Conservation (phyloP, 208 protist genomes). For the Trypanosoma cruzi region DNA sequence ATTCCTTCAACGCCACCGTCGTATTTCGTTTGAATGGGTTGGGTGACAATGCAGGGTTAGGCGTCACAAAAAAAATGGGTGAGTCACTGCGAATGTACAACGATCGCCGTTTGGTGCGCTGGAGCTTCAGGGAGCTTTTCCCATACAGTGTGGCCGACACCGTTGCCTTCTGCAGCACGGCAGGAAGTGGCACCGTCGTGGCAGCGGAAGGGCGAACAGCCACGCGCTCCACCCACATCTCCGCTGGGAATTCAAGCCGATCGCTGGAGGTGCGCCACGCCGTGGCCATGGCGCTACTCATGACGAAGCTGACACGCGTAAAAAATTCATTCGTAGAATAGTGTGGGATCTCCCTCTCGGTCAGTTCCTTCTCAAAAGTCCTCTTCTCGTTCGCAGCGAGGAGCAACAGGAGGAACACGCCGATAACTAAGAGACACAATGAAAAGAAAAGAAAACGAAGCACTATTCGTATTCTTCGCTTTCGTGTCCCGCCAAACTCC, state of each 20-base stretch:
- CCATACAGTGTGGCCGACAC: constrained; percentile 32
- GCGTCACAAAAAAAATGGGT: constrained; percentile 13
- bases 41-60: neutral
- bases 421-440: neutral
- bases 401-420: neutral
- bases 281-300: constrained; percentile 13
- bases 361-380: neutral
- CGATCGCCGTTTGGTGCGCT: constrained; percentile 28
- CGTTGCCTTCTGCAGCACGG: neutral
- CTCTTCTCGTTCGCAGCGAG: neutral
- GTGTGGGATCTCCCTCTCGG: neutral
- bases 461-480: neutral
- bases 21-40: neutral
- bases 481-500: neutral
- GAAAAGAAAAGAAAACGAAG: neutral
- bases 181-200: neutral
- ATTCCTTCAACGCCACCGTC: constrained; percentile 20
- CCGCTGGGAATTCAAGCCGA: constrained; percentile 7
- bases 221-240: constrained; percentile 17
- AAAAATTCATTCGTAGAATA: neutral
- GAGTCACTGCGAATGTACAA: constrained; percentile 19
- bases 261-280: constrained; percentile 21
- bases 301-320: constrained; percentile 24
- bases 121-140: constrained; percentile 31
- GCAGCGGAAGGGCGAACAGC: neutral